Percentiles rank a stretch among this genome's conserved stretches.
Conservation (phyloP, 148 eudicot species). For the Cornus suecica region DNA sequence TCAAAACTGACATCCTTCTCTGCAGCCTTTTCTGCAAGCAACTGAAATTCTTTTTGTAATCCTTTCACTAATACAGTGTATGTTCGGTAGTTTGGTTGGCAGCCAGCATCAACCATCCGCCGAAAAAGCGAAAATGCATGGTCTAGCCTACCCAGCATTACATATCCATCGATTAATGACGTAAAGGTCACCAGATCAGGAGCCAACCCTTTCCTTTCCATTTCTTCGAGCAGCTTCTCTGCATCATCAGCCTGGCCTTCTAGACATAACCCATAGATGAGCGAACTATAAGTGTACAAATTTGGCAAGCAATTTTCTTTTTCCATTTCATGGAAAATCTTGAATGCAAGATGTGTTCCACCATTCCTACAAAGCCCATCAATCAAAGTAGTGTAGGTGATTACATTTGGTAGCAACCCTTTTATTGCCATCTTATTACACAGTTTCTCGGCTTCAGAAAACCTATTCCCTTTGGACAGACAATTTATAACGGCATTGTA, state of each 20-base stretch:
- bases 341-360: slow-evolving; percentile 49
- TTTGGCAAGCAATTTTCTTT: slow-evolving; percentile 50
- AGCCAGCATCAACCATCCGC: slow-evolving; percentile 43
- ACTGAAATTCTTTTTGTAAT: slow-evolving; percentile 41
- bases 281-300: slow-evolving; percentile 56
- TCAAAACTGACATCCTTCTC: slow-evolving; percentile 30
- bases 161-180: slow-evolving; percentile 65
- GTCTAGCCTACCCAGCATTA: slow-evolving; percentile 48
- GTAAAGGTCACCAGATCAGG: slow-evolving; percentile 71
- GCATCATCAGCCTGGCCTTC: slow-evolving; percentile 61
- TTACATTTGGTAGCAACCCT: slow-evolving; percentile 52
- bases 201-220: slow-evolving; percentile 47
- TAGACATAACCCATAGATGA: slow-evolving; percentile 60
- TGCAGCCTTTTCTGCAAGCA: slow-evolving; percentile 36
- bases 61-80: slow-evolving; percentile 52
- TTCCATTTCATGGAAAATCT: slow-evolving; percentile 58
- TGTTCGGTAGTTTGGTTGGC: slow-evolving; percentile 59
- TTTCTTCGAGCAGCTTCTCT: slow-evolving; percentile 51
- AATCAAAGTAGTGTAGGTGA: slow-evolving; percentile 66
- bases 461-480: slow-evolving; percentile 41
- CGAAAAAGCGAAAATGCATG: slow-evolving; percentile 56
- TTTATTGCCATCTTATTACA: slow-evolving; percentile 39
- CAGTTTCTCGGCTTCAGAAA: slow-evolving; percentile 49
- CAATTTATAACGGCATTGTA: slow-evolving; percentile 65
- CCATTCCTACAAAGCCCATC: slow-evolving; percentile 66